A percentile compares a stretch with the other conserved stretches of the same genome.
Evolutionary conservation across 148 eudicot species (phyloP).

Genomic region (Oxyria digyna): DNA sequence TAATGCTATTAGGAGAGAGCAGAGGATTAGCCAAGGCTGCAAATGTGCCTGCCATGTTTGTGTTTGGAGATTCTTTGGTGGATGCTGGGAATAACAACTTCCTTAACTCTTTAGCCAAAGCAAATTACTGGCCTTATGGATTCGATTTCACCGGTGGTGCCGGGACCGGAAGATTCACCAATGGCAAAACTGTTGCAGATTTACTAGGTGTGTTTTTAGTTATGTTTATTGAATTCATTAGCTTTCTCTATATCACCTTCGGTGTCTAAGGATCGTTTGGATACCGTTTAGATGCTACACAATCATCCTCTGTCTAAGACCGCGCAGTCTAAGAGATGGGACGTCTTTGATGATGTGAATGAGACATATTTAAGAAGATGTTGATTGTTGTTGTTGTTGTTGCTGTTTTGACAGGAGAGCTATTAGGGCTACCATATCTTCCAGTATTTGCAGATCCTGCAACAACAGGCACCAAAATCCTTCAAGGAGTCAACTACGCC

Average conservation of each 20-base stretch:
- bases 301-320: too few species aligned
- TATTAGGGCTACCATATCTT: slow-evolving; percentile 45
- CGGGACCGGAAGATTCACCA: slow-evolving; percentile 58
- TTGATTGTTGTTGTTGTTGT: too few species aligned
- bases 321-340: too few species aligned
- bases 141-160: slow-evolving; percentile 40
- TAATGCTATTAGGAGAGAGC: not conserved
- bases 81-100: slow-evolving; percentile 76
- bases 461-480: slow-evolving; percentile 35
- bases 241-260: too few species aligned
- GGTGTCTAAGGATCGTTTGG: too few species aligned
- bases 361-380: too few species aligned
- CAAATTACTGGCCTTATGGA: slow-evolving; percentile 80
- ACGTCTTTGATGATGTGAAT: too few species aligned
- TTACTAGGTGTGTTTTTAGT: slow-evolving; percentile 45
- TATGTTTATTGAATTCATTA: too few species aligned
- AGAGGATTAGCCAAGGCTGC: not conserved
- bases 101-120: slow-evolving; percentile 52
- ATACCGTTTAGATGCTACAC: too few species aligned
- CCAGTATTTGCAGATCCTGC: slow-evolving; percentile 61
- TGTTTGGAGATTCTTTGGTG: slow-evolving; percentile 68
- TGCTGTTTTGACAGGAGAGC: slow-evolving; percentile 53
- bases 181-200: slow-evolving; percentile 60
- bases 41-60: slow-evolving; percentile 33
- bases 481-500: slow-evolving; percentile 71